phyloP scores from a whole-genome alignment of 176 grass and related monocot species.

The Cenchrus purpureus region DNA sequence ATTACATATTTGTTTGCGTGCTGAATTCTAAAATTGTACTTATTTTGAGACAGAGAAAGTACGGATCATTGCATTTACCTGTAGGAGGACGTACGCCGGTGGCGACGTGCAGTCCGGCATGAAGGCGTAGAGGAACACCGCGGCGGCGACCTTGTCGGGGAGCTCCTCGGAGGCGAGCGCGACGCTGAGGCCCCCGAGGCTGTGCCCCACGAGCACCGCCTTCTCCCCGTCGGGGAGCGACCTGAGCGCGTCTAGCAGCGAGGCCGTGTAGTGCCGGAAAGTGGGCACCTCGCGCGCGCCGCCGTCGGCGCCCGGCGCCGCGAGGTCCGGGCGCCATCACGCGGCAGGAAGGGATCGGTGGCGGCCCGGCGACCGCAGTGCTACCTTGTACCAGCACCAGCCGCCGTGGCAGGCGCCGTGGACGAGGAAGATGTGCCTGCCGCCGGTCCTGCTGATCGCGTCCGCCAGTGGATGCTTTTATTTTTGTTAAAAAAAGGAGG shows the following conservation, averaged over 20 bases:
- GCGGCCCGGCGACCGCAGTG: not conserved
- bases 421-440: constrained; percentile 52
- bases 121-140: constrained; percentile 49
- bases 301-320: constrained; percentile 52
- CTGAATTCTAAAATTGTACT: no score
- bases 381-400: constrained; percentile 67
- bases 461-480: no score
- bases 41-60: no score
- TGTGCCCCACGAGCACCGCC: constrained; percentile 54
- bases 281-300: constrained; percentile 41
- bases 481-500: no score
- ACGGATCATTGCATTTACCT: constrained; percentile 22
- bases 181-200: constrained; percentile 46
- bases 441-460: no score
- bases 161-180: constrained; percentile 55
- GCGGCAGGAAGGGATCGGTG: no score
- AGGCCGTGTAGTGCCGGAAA: constrained; percentile 53
- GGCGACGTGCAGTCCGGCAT: constrained; percentile 40
- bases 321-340: constrained; percentile 40
- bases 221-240: constrained; percentile 44
- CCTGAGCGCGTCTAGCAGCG: constrained; percentile 45
- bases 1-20: no score
- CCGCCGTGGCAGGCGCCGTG: constrained; percentile 57
- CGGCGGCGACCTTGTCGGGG: constrained; percentile 54
- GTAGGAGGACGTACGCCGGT: not conserved